Evolutionary conservation across 768 basidiomycete species (phyloP), one percentile per base, ranked within the genome.

Genomic region (Leccinellum rugosiceps): DNA sequence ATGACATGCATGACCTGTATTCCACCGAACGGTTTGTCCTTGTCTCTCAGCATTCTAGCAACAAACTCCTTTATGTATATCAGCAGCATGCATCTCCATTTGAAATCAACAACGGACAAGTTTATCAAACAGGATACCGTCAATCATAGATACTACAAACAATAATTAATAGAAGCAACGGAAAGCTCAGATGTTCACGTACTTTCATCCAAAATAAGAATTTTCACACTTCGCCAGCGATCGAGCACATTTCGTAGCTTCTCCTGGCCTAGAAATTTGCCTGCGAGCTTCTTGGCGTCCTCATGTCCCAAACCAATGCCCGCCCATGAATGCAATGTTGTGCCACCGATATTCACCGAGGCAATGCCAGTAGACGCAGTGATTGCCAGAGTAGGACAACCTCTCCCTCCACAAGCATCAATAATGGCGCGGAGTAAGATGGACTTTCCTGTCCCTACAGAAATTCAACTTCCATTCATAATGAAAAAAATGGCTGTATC

Each of bases 121-220:
- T 67, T 90, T 94, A 69, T 95, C 91, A 61, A 94, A 92, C 3
- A 92, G 72, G 9, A 64, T 64, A 5, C 87, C 92, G 60, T 93
- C 90, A 23, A 96, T 82, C 93, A 96, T 94, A 1, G 93, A 94
- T 51, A 95, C 92, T 94, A 53, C 11, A 48, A 13, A 31, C 43
- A 62, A 47, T 38, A 45, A 32, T 26, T 47, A 6, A 56, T 15
- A 57, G 47, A 30, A 43, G 23, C 3, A 41, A 48, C 51, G 11
- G 28, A n/a, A 25, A 17, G 13, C 28, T 13, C 17, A 14, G 34
- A 52, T 46, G 35, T 14, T 45, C 45, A 70, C 82, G 61, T 67
- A 91, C 93, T 83, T 75, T 96, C 93, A 64, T 96, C 93, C 50
- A 96, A 82, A 63, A 96, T 86, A 25, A 96, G 77, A 4, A 86